A percentile compares a stretch with the other conserved stretches of the same genome.
Evolutionary conservation across 2,329 filamentous ascomycete genomes (phyloP).

Genomic region (Colletotrichum lentis): DNA sequence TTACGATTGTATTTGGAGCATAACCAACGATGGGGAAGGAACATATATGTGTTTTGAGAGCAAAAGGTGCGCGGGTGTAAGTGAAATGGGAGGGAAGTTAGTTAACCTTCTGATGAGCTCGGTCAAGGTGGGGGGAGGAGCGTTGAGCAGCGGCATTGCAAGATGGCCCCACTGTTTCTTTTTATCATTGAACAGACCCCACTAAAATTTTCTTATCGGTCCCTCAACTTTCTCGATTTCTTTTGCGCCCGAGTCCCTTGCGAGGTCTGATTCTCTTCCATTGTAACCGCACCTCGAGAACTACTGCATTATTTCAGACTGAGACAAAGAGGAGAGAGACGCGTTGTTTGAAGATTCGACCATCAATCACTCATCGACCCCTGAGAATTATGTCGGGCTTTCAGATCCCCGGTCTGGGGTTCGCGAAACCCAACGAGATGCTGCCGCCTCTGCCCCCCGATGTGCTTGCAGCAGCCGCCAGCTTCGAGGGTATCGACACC

Average conservation of each 20-base stretch:
- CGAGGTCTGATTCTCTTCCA: not conserved
- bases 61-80: not conserved
- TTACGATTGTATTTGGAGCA: not conserved
- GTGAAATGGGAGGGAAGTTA: not conserved
- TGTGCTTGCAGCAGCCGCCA: constrained; percentile 44
- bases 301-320: not conserved
- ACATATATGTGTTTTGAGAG: not conserved
- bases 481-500: constrained; percentile 30
- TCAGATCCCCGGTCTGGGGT: constrained; percentile 54
- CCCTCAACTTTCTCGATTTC: constrained; percentile 12
- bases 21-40: too few relatives aligned
- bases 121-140: constrained; percentile 11
- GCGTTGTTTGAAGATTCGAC: not conserved
- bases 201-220: constrained; percentile 32
- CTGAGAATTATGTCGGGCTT: constrained; percentile 50
- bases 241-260: constrained; percentile 25
- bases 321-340: too few relatives aligned
- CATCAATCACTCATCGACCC: fast-evolving
- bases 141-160: not conserved
- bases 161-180: constrained; percentile 11
- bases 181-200: constrained; percentile 24
- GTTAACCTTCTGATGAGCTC: constrained; percentile 6
- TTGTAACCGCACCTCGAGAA: not conserved
- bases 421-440: constrained; percentile 54
- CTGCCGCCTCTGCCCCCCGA: constrained; percentile 51